phyloP scores from a whole-genome alignment of 768 basidiomycete species.

The Lactarius hatsudake region DNA sequence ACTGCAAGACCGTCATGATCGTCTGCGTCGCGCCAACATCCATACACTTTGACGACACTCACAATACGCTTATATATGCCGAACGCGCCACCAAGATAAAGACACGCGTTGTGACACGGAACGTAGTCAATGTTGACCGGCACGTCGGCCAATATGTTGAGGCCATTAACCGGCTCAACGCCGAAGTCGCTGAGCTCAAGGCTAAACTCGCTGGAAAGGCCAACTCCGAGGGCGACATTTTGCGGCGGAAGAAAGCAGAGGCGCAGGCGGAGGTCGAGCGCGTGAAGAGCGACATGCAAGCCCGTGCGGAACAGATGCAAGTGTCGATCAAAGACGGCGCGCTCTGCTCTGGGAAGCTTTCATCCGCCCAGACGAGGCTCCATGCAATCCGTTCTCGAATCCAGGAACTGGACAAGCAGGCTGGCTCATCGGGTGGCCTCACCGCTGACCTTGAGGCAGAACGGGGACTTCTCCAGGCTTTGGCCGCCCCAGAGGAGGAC shows the following conservation, averaged over 20 bases:
- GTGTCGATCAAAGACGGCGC: constrained; percentile 75
- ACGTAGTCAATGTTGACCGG: constrained; percentile 91
- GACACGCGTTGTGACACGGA: constrained; percentile 93
- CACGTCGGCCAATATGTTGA: constrained; percentile 95
- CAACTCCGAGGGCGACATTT: constrained; percentile 56
- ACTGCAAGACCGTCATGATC: constrained; percentile 99
- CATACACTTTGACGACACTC: constrained; percentile 95
- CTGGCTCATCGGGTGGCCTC: constrained; percentile 39
- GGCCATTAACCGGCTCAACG: constrained; percentile 85
- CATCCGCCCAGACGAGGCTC: constrained; percentile 69
- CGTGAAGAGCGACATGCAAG: constrained; percentile 67
- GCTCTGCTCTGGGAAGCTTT: constrained; percentile 64
- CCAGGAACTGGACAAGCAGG: constrained; percentile 49
- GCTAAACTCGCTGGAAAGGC: constrained; percentile 76
- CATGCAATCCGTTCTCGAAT: constrained; percentile 60
- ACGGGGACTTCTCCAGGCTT: constrained; percentile 59
- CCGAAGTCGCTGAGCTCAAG: constrained; percentile 83
- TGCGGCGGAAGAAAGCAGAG: constrained; percentile 67
- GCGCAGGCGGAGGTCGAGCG: constrained; percentile 70
- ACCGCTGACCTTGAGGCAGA: constrained; percentile 70
- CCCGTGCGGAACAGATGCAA: constrained; percentile 69
- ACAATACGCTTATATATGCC: constrained; percentile 96
- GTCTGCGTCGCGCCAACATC: constrained; percentile 96
- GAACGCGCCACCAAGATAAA: constrained; percentile 98
- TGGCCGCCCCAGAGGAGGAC: constrained; percentile 71